Evolutionary conservation across 192 early-diverging fungal species (phyloP).

Genomic region (Chytriomyces sp.): DNA sequence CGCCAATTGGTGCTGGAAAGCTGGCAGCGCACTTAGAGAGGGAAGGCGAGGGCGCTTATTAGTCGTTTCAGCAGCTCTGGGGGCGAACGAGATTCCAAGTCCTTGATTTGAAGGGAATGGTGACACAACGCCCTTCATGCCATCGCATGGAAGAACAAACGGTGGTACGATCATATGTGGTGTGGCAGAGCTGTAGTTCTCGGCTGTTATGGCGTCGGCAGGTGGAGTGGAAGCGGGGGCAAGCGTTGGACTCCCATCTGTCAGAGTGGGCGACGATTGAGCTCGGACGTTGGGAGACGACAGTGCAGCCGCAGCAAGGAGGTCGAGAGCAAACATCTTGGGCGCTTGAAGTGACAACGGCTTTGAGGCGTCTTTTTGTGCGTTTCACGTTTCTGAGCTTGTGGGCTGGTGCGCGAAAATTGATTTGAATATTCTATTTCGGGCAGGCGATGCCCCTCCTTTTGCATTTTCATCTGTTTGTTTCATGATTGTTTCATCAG

Average conservation of each 20-base stretch:
- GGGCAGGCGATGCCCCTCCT: too few species aligned
- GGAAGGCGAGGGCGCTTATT: neutral
- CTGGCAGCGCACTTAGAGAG: neutral
- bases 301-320: slow-evolving; percentile 7
- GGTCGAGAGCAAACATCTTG: slow-evolving; percentile 7
- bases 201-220: neutral
- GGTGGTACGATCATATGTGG: too few species aligned
- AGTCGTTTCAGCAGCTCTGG: neutral
- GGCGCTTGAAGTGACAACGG: neutral
- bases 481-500: too few species aligned
- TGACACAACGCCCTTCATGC: neutral
- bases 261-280: neutral
- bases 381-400: neutral
- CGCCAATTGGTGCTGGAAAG: neutral
- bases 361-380: neutral
- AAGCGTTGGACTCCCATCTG: neutral
- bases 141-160: too few species aligned
- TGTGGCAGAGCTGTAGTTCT: too few species aligned
- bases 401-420: neutral
- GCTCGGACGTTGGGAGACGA: neutral
- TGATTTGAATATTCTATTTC: neutral
- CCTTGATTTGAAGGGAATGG: too few species aligned
- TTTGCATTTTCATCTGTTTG: neutral
- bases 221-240: neutral
- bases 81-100: neutral